phyloP scores from a whole-genome alignment of 805 yeast species.

The Candida chauliodis region DNA sequence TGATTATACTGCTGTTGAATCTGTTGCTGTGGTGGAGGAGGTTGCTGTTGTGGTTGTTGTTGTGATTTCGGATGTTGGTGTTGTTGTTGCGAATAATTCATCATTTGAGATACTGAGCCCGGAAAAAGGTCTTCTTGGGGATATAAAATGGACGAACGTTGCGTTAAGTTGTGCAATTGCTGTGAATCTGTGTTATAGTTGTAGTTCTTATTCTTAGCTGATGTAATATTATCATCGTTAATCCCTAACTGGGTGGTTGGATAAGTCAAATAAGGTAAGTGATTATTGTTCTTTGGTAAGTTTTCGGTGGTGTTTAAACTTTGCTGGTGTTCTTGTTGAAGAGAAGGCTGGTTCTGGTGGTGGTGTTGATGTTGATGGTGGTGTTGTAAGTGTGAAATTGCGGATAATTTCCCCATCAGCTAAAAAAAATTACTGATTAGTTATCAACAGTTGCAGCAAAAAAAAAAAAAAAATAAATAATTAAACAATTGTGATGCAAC shows the following conservation, averaged over 20 bases:
- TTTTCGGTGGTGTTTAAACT: background rate
- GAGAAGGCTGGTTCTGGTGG: background rate
- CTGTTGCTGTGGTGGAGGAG: conserved; percentile 3
- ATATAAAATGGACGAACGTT: background rate
- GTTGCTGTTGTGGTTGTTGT: conserved; percentile 1
- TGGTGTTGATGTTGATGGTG: conserved; percentile 1
- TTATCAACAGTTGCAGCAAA: background rate
- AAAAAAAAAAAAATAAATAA: conserved; percentile 2
- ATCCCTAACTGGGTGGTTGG: background rate
- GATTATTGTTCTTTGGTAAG: background rate
- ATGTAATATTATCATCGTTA: background rate
- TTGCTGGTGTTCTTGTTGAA: conserved; percentile 1
- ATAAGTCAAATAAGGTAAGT: background rate
- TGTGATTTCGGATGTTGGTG: background rate
- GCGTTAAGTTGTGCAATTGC: background rate
- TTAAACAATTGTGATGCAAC: too few species aligned
- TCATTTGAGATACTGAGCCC: background rate
- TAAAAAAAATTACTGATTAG: background rate
- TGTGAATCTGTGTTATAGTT: conserved; percentile 1
- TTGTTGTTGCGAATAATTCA: conserved; percentile 7
- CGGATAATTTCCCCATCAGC: conserved; percentile 11
- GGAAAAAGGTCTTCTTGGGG: background rate
- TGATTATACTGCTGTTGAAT: background rate
- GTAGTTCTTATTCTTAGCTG: background rate
- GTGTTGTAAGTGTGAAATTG: conserved; percentile 9